Conservation (phyloP, 345 rosid species). For the Syzygium aqueum region DNA sequence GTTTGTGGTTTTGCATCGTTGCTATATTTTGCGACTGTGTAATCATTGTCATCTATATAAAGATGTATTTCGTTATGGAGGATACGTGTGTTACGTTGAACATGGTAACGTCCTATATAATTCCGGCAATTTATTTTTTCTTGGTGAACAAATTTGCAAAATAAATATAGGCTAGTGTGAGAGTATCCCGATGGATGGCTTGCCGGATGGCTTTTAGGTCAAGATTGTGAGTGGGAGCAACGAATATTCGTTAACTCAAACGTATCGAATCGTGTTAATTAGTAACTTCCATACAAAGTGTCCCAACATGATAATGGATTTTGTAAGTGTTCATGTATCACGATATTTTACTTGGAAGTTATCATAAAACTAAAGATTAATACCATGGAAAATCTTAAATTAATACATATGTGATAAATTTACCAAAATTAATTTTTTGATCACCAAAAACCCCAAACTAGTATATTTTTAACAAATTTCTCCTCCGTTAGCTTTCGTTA, state of each 20-base stretch:
- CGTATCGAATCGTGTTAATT: not conserved
- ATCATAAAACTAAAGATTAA: not conserved
- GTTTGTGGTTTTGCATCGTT: fast-evolving
- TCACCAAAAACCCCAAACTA: no score
- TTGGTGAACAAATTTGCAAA: not conserved
- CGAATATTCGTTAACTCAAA: not conserved
- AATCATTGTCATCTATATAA: no score
- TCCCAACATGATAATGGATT: not conserved
- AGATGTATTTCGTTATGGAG: not conserved
- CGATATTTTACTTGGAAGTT: not conserved
- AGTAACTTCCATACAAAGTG: not conserved
- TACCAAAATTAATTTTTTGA: no score
- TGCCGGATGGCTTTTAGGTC: no score
- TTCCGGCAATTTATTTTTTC: not conserved
- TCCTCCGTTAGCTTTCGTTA: no score
- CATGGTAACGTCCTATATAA: fast-evolving
- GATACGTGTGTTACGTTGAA: not conserved
- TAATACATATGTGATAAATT: no score
- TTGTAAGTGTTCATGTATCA: not conserved
- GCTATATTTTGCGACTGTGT: no score
- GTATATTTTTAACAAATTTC: no score
- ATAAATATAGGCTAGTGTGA: not conserved
- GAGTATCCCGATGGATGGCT: no score
- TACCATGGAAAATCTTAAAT: no score
- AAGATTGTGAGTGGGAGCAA: not conserved